phyloP scores from a whole-genome alignment of 2,329 filamentous ascomycete genomes.

The Septoria linicola region DNA sequence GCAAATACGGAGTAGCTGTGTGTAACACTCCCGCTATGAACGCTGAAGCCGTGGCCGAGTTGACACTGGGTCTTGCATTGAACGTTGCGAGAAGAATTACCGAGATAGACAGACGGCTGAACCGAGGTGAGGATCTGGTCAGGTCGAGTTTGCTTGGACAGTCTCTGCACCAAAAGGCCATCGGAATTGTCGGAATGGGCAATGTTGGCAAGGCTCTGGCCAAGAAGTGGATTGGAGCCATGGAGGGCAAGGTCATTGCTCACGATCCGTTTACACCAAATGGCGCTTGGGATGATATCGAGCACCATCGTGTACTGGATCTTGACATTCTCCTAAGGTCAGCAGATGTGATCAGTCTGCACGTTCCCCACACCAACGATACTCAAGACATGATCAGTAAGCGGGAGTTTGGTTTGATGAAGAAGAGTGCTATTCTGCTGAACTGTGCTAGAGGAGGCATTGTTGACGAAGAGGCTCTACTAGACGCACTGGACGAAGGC shows the following conservation, averaged over 20 bases:
- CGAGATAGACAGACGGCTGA: conserved; percentile 34
- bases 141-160: conserved; percentile 34
- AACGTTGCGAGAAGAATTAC: conserved; percentile 35
- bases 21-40: conserved; percentile 50
- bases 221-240: conserved; percentile 39
- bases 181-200: conserved; percentile 44
- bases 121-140: conserved; percentile 28
- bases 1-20: conserved; percentile 46
- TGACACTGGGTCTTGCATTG: conserved; percentile 37
- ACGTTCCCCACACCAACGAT: conserved; percentile 35
- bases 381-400: conserved; percentile 38
- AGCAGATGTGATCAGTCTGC: conserved; percentile 40
- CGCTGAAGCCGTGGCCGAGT: conserved; percentile 42
- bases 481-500: conserved; percentile 29
- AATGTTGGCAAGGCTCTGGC: conserved; percentile 40
- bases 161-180: conserved; percentile 36
- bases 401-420: conserved; percentile 34
- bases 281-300: conserved; percentile 29
- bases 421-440: conserved; percentile 34
- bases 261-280: conserved; percentile 39
- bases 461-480: conserved; percentile 36
- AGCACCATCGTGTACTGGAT: conserved; percentile 31
- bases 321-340: conserved; percentile 36
- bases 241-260: conserved; percentile 35
- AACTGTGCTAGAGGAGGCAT: conserved; percentile 40